Evolutionary conservation across 352 stramenopile species (phyloP), one percentile per base, ranked within the genome.

Genomic region (Aphanomyces invadans): DNA sequence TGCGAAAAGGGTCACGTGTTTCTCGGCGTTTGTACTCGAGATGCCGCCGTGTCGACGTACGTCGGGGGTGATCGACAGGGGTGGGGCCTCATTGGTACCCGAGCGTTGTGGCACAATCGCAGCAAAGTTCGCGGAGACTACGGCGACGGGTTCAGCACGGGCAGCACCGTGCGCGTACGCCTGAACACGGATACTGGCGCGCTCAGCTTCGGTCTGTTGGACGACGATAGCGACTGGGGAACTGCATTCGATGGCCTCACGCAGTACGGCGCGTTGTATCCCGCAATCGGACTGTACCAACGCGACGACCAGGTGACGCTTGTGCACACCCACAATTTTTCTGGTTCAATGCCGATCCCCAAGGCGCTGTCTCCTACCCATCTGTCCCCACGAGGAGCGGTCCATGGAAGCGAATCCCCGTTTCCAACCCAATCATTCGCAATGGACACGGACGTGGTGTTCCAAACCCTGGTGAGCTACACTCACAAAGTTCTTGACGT

Each of bases 1-100:
- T 96, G 87, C 44, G 87, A 96, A 49, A 95, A 95, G 38, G 87
- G 87, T 0, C 87, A 96, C 63, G 92, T 96, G 65, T 96, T 96
- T 48, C 76, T 96, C 56, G 87, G 87, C 31, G 87, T 96, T 10
- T 92, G 83, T 45, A 92, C 86, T 21, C 76, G 87, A 45, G 84
- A 93, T 71, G 87, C 87, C 25, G 94, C 87, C 0, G 82, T 94
- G 5, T 83, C 84, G 45, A 95, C 87, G 0, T 96, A 96, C 51
- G 83, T 96, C 49, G 87, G 87, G 72, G 87, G 87, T 57, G 87
- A 96, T 73, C 80, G 86, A 39, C 86, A 95, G 69, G 87, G 87
- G 19, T 96, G 86, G 86, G 87, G 87, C 11, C 73, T 96, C 2
- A 96, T 96, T 60, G 87, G 87, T 31, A 96, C 87, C 19, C 81